Conservation (phyloP, 2,329 filamentous ascomycete genomes). For the Diaporthe ampelina region DNA sequence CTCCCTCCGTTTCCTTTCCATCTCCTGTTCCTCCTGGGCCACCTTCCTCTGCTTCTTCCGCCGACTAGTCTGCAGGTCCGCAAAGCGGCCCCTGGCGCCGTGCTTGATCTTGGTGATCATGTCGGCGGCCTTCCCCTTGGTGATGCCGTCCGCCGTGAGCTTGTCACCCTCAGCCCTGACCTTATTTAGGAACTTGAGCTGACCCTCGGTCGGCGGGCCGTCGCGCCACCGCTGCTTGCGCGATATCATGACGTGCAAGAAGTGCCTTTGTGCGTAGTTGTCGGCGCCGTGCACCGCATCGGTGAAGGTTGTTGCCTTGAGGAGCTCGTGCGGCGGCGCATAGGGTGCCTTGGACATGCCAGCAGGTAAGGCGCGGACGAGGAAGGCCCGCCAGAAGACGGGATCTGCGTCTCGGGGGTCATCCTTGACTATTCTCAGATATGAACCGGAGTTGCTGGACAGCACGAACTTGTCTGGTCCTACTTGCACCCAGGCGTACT, state of each 20-base stretch:
- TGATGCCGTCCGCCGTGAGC: slow-evolving; percentile 70
- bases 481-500: slow-evolving; percentile 86
- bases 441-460: slow-evolving; percentile 73
- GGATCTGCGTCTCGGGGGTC: slow-evolving; percentile 49
- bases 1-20: slow-evolving; percentile 60
- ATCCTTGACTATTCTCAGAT: slow-evolving; percentile 65
- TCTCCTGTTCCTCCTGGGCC: slow-evolving; percentile 55
- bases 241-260: slow-evolving; percentile 76
- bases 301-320: slow-evolving; percentile 74
- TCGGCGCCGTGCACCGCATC: slow-evolving; percentile 89
- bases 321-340: slow-evolving; percentile 77
- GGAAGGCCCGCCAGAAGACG: slow-evolving; percentile 59
- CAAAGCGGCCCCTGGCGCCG: slow-evolving; percentile 78
- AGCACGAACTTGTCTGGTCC: slow-evolving; percentile 80
- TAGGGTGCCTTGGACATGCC: slow-evolving; percentile 69
- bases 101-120: slow-evolving; percentile 95
- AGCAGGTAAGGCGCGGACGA: slow-evolving; percentile 62
- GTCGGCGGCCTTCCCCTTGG: slow-evolving; percentile 85
- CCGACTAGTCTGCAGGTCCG: slow-evolving; percentile 65
- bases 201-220: slow-evolving; percentile 72
- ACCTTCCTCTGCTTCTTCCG: slow-evolving; percentile 60
- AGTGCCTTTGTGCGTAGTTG: slow-evolving; percentile 78
- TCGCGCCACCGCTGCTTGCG: slow-evolving; percentile 79
- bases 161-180: slow-evolving; percentile 67
- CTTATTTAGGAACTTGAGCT: slow-evolving; percentile 80